phyloP scores from a whole-genome alignment of 495 filamentous ascomycete genomes.

The Hyaloscypha bicolor region DNA sequence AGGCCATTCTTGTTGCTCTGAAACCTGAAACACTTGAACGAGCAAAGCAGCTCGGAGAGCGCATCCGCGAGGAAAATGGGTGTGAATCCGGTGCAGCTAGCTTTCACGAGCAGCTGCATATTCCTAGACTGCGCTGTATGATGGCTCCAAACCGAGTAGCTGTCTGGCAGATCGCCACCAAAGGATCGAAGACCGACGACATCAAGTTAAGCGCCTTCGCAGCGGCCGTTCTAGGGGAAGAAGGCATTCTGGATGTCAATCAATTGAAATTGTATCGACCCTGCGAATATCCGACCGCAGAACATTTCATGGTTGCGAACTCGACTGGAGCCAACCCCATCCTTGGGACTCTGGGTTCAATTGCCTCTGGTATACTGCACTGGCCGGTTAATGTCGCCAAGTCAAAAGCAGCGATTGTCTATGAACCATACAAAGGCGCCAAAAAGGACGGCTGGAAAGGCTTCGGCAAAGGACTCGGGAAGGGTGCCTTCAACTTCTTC shows the following conservation, averaged over 20 bases:
- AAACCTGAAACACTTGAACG: constrained; percentile 56
- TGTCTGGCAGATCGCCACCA: constrained; percentile 63
- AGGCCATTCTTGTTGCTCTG: constrained; percentile 68
- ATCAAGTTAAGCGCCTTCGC: constrained; percentile 68
- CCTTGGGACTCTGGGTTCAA: constrained; percentile 19
- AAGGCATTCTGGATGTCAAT: constrained; percentile 19
- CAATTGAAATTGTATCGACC: constrained; percentile 21
- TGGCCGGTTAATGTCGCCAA: constrained; percentile 49
- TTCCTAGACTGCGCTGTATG: constrained; percentile 64
- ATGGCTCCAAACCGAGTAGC: constrained; percentile 64
- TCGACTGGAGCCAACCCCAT: constrained; percentile 12
- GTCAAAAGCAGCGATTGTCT: constrained; percentile 57
- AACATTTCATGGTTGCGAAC: constrained; percentile 15
- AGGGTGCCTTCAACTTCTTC: constrained; percentile 72
- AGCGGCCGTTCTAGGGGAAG: constrained; percentile 36
- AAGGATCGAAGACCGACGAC: constrained; percentile 47
- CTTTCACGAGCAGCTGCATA: constrained; percentile 65
- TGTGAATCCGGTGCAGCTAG: constrained; percentile 67
- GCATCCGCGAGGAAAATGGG: constrained; percentile 47
- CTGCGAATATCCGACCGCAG: constrained; percentile 16
- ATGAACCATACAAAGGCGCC: constrained; percentile 64
- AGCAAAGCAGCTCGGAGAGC: constrained; percentile 58
- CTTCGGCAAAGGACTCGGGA: constrained; percentile 66
- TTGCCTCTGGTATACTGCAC: constrained; percentile 7
- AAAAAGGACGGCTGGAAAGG: constrained; percentile 60